phyloP scores from a whole-genome alignment of 2,329 filamentous ascomycete species.

The Tolypocladium tropicale region DNA sequence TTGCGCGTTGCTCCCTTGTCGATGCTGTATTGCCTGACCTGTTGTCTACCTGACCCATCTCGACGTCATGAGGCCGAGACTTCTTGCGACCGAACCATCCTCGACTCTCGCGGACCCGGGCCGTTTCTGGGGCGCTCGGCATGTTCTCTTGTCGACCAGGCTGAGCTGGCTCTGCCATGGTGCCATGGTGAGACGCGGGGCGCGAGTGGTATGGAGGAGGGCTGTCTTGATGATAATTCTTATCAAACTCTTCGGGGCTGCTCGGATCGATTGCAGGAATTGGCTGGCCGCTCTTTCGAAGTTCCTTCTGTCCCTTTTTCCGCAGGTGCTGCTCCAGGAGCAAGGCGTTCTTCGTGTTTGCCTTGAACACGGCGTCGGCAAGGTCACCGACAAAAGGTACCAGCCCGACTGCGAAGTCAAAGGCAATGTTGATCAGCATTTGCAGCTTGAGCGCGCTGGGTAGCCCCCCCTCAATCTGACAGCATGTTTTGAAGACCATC shows the following conservation, averaged over 20 bases:
- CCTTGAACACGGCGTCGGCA: slow-evolving; percentile 60
- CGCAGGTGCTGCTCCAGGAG: slow-evolving; percentile 59
- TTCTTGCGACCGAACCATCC: slow-evolving; percentile 18
- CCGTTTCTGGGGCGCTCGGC: slow-evolving; percentile 16
- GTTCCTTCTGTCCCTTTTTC: slow-evolving; percentile 51
- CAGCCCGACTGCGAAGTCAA: slow-evolving; percentile 66
- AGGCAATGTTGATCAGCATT: slow-evolving; percentile 72
- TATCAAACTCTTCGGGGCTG: slow-evolving; percentile 41
- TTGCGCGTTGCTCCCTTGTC: neutral
- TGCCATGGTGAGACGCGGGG: slow-evolving; percentile 12
- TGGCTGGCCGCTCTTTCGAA: slow-evolving; percentile 35
- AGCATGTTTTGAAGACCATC: slow-evolving; percentile 64
- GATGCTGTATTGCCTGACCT: neutral
- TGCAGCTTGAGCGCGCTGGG: slow-evolving; percentile 46
- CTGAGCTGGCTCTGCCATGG: slow-evolving; percentile 12
- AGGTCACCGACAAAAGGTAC: slow-evolving; percentile 70
- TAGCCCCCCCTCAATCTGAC: slow-evolving; percentile 67
- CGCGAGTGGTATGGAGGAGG: slow-evolving; percentile 16
- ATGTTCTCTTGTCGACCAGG: slow-evolving; percentile 7
- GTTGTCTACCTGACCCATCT: slow-evolving; percentile 14
- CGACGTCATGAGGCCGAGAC: slow-evolving; percentile 17
- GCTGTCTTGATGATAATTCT: slow-evolving; percentile 17
- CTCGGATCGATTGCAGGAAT: slow-evolving; percentile 40
- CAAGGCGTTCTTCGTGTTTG: slow-evolving; percentile 67
- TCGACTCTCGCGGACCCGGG: slow-evolving; percentile 15